Conservation (phyloP, 768 basidiomycete species). For the Crucibulum laeve region DNA sequence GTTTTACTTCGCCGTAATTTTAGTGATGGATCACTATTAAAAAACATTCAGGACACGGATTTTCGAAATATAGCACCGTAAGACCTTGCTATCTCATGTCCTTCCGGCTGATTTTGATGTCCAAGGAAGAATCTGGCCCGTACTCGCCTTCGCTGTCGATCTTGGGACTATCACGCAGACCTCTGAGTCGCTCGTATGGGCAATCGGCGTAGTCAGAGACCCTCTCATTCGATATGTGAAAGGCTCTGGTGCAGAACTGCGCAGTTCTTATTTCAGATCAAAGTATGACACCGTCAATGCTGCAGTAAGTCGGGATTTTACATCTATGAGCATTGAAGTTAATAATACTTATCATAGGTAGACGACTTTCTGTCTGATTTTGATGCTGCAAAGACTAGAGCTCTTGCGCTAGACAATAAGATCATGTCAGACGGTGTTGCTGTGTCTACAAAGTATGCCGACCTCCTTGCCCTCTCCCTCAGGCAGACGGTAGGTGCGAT, state of each 20-base stretch:
- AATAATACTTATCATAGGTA: conserved; percentile 23
- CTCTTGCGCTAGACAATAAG: conserved; percentile 33
- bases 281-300: conserved; percentile 10
- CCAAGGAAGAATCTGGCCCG: conserved; percentile 26
- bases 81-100: neutral
- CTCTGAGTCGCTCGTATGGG: conserved; percentile 26
- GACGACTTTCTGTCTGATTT: conserved; percentile 36
- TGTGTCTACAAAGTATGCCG: conserved; percentile 34
- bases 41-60: conserved; percentile 31
- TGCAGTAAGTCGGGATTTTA: conserved; percentile 24
- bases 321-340: neutral
- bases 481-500: conserved; percentile 40
- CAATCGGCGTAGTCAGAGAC: conserved; percentile 33
- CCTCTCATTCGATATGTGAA: conserved; percentile 25
- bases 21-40: conserved; percentile 37
- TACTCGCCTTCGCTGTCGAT: conserved; percentile 40
- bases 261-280: conserved; percentile 5
- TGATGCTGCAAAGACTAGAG: conserved; percentile 25
- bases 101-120: neutral
- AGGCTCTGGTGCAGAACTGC: conserved; percentile 15
- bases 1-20: conserved; percentile 27
- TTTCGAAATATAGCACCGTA: conserved; percentile 31
- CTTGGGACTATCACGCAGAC: conserved; percentile 31
- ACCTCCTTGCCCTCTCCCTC: conserved; percentile 35
- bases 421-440: conserved; percentile 29